phyloP scores from a whole-genome alignment of 179 eudicot genomes.

The Beta lomatogona region DNA sequence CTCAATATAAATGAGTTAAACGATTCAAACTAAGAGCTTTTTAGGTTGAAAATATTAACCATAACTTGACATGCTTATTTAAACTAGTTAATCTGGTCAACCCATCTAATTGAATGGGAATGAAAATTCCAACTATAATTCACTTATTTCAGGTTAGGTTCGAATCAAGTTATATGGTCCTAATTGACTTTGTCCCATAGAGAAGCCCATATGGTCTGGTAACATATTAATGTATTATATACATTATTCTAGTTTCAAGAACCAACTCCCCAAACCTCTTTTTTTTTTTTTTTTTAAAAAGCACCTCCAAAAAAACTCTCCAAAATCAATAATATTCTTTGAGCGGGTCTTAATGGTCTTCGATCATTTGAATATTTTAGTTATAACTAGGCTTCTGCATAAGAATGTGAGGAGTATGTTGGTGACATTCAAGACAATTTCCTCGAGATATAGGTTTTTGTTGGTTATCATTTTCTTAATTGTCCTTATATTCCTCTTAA shows the following conservation, averaged over 20 bases:
- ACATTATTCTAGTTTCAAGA: slow-evolving; percentile 6
- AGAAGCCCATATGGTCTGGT: neutral
- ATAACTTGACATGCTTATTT: too few species aligned
- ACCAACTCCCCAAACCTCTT: neutral
- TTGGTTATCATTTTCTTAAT: slow-evolving; percentile 8
- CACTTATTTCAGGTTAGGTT: too few species aligned
- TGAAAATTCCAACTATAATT: too few species aligned
- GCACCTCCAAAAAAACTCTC: neutral
- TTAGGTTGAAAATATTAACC: too few species aligned
- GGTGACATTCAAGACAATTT: slow-evolving; percentile 37
- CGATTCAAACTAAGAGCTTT: too few species aligned
- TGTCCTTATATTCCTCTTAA: slow-evolving; percentile 25
- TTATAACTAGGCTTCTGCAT: neutral
- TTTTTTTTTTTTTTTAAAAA: too few species aligned
- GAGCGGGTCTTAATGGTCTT: slow-evolving; percentile 12
- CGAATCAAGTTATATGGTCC: too few species aligned
- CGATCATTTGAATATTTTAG: neutral
- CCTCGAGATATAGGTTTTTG: slow-evolving; percentile 32
- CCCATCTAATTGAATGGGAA: too few species aligned
- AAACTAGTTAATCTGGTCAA: too few species aligned
- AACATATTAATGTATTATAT: neutral
- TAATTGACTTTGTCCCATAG: too few species aligned
- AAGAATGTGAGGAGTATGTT: slow-evolving; percentile 40
- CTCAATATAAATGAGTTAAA: too few species aligned
- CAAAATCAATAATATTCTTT: slow-evolving; percentile 3